Evolutionary conservation across 2,329 filamentous ascomycete genomes (phyloP).

Genomic region (Lachnellula hyalina): DNA sequence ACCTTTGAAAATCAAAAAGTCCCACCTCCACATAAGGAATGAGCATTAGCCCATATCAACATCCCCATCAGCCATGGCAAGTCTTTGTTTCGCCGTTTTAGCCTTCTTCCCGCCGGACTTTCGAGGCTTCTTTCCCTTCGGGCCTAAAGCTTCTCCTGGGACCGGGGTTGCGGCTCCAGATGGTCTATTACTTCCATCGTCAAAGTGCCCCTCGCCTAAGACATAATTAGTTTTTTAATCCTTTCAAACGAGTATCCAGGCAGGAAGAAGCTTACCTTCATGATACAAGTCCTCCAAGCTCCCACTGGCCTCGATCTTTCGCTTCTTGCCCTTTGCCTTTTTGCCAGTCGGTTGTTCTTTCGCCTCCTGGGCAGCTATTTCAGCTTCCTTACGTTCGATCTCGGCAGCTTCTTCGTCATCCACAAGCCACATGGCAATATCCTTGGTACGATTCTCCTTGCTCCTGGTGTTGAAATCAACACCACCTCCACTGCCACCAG

Average conservation of each 20-base stretch:
- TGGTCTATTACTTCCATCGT: conserved; percentile 74
- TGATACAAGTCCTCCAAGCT: conserved; percentile 98
- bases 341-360: conserved; percentile 62
- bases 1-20: background rate
- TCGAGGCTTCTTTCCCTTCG: conserved; percentile 50
- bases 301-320: conserved; percentile 49
- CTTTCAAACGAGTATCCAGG: conserved; percentile 10
- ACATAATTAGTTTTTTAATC: conserved; percentile 30
- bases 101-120: conserved; percentile 55
- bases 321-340: conserved; percentile 57
- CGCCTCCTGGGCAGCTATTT: conserved; percentile 54
- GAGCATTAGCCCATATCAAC: conserved; percentile 23
- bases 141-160: conserved; percentile 38
- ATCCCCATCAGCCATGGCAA: conserved; percentile 62
- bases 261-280: conserved; percentile 65
- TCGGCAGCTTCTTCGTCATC: conserved; percentile 94
- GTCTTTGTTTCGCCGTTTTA: conserved; percentile 63
- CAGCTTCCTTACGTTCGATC: conserved; percentile 88
- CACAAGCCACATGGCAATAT: conserved; percentile 98
- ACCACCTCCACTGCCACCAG: conserved; percentile 72
- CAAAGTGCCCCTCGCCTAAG: conserved; percentile 94
- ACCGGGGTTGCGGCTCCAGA: conserved; percentile 83
- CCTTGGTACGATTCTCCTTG: conserved; percentile 89
- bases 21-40: background rate
- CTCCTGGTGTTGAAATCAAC: conserved; percentile 95